phyloP scores from a whole-genome alignment of 495 filamentous ascomycete genomes.

The Podospora comata region DNA sequence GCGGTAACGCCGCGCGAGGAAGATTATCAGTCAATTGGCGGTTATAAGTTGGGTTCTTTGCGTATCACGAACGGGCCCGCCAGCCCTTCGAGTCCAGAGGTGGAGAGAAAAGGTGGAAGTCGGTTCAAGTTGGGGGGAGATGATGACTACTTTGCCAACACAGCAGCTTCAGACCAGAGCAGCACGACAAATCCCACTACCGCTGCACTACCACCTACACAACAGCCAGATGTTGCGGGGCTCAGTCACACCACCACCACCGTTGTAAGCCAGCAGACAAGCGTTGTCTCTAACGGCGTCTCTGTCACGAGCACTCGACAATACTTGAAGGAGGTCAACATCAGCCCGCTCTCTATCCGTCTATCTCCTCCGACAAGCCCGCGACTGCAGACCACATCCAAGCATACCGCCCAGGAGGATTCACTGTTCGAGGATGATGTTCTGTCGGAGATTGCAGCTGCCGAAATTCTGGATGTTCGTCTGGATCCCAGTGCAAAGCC shows the following conservation, averaged over 20 bases:
- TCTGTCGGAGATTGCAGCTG: constrained; percentile 33
- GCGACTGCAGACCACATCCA: constrained; percentile 44
- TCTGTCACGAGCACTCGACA: constrained; percentile 11
- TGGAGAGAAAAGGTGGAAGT: constrained; percentile 25
- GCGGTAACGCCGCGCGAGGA: constrained; percentile 46
- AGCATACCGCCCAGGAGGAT: constrained; percentile 47
- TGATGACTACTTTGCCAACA: constrained; percentile 23
- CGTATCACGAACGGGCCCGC: constrained; percentile 58
- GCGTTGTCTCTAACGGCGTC: neutral
- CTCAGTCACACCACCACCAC: constrained; percentile 20
- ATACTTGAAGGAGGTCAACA: constrained; percentile 30
- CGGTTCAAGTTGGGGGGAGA: constrained; percentile 2
- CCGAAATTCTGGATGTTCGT: constrained; percentile 42
- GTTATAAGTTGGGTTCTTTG: constrained; percentile 56
- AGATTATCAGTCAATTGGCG: constrained; percentile 54
- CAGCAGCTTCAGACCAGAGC: neutral
- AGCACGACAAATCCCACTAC: neutral
- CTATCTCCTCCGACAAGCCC: constrained; percentile 27
- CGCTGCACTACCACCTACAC: constrained; percentile 4
- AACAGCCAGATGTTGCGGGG: constrained; percentile 16
- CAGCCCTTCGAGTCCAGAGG: constrained; percentile 42
- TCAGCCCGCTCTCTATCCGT: constrained; percentile 33
- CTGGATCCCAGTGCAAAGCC: constrained; percentile 43
- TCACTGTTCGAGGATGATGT: constrained; percentile 45
- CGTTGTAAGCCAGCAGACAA: constrained; percentile 18